Evolutionary conservation across 345 rosid genomes (phyloP).

Genomic region (Raphanus raphanistrum): DNA sequence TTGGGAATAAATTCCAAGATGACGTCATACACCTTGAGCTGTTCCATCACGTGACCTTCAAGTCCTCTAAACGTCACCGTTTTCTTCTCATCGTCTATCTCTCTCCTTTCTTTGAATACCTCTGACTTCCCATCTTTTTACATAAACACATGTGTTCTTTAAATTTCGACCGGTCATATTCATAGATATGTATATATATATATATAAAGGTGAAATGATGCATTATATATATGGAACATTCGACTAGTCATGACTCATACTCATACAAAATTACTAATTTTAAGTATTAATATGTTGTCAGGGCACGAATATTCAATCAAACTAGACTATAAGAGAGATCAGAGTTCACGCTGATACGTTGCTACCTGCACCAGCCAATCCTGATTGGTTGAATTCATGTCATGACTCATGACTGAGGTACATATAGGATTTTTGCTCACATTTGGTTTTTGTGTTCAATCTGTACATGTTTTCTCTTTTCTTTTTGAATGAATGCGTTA

Average conservation of each 20-base stretch:
- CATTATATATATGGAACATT: no score
- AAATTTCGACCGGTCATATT: no score
- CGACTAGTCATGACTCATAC: no score
- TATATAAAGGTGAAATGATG: no score
- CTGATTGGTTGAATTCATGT: neutral
- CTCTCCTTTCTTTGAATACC: neutral
- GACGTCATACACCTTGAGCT: neutral
- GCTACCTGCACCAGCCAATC: neutral
- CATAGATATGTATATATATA: no score
- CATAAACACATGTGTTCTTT: neutral
- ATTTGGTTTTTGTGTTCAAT: neutral
- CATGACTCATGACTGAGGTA: neutral
- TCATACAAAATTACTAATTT: no score
- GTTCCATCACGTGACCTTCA: constrained; percentile 1
- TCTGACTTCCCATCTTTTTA: neutral
- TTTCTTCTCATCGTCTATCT: neutral
- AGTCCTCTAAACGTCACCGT: neutral
- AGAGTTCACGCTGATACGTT: no score
- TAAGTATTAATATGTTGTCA: no score
- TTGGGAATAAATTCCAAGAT: neutral
- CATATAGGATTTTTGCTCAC: neutral
- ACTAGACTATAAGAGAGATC: no score
- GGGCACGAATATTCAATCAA: no score
- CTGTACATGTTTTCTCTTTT: no score
- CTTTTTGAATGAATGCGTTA: no score